Evolutionary conservation across 805 yeast genomes (phyloP).

Genomic region (Ascoidea rubescens): DNA sequence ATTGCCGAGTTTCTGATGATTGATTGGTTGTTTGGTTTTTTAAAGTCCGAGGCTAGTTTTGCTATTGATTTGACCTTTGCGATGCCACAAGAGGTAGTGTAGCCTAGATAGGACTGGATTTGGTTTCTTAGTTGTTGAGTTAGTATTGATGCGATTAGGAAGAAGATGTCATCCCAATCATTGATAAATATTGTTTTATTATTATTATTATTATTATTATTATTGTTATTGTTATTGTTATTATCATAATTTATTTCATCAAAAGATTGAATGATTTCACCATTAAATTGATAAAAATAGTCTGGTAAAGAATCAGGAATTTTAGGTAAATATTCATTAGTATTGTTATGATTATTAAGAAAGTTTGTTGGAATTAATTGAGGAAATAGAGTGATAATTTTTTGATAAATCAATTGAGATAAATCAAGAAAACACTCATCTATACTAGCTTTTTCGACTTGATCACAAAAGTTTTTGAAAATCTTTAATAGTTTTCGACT

Average conservation of each 20-base stretch:
- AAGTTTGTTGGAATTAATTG: constrained; percentile 16
- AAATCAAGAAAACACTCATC: constrained; percentile 87
- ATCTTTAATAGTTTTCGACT: constrained; percentile 65
- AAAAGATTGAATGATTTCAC: constrained; percentile 13
- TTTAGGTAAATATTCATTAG: constrained; percentile 25
- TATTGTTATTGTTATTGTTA: background rate
- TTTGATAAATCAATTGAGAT: constrained; percentile 44
- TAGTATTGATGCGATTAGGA: constrained; percentile 51
- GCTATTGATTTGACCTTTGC: constrained; percentile 67
- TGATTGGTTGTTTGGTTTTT: constrained; percentile 82
- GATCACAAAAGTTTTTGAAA: constrained; percentile 44
- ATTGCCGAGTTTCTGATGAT: constrained; percentile 39
- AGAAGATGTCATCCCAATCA: constrained; percentile 77
- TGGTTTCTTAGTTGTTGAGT: constrained; percentile 37
- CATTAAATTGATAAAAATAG: constrained; percentile 11
- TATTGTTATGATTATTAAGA: constrained; percentile 8
- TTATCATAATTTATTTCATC: constrained; percentile 11
- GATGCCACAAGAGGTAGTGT: constrained; percentile 85
- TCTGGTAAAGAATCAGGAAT: constrained; percentile 26
- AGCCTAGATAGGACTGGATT: constrained; percentile 45
- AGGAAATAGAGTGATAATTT: constrained; percentile 34
- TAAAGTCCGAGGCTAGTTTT: constrained; percentile 73
- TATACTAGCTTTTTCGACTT: constrained; percentile 87
- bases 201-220: constrained; percentile 6
- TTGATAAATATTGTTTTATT: constrained; percentile 14